Evolutionary conservation across 148 eudicot species (phyloP), one percentile per base, ranked within the genome.

Genomic region (Silene latifolia): DNA sequence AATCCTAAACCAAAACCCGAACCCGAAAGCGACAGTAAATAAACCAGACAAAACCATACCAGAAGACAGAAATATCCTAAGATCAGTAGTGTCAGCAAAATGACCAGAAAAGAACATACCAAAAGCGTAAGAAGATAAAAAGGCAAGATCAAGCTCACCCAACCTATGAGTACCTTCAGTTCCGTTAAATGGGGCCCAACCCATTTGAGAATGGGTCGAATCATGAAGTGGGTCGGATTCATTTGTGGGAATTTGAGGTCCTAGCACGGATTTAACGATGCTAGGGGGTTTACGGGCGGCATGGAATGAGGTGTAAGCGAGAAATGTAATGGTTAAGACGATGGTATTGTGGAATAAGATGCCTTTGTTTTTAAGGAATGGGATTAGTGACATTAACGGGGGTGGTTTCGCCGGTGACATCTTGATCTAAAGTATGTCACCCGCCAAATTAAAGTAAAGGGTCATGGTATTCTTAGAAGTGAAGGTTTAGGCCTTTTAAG

Each of bases 281-380:
- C 91, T 86, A n/a, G 97, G 99, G 44, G 99, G 98, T 82, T 95
- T 95, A 0, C 99, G 92, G 47, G 99, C 90, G 65, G 99, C 91
- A 72, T 95, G 99, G 72, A 95, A 87, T 11, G 98, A 77, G 35
- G 99, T 89, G 82, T 95, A 95, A 24, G 99, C 88, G 21, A 80
- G 13, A 86, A 92, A 95, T 35, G 99, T 95, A 85, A 95, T 82
- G 79, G 82, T 63, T 47, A 95, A 89, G 67, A 81, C 84, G 14
- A 86, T 80, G 71, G 85, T 79, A 71, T 82, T 86, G 72, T 92
- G 91, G 82, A 88, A 89, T 57, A 77, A 58, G 13, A 67, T 79
- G 83, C 85, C 67, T 57, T 76, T 85, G 35, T 67, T 62, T 9
- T 62, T 78, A 47, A 87, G 85, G 21, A 68, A 62, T 17, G 90